These are phyloP conservation scores for Boletus calvinii DNA, from an alignment of 1,284 basidiomycete species.

Conservation along the genomic window DNA sequence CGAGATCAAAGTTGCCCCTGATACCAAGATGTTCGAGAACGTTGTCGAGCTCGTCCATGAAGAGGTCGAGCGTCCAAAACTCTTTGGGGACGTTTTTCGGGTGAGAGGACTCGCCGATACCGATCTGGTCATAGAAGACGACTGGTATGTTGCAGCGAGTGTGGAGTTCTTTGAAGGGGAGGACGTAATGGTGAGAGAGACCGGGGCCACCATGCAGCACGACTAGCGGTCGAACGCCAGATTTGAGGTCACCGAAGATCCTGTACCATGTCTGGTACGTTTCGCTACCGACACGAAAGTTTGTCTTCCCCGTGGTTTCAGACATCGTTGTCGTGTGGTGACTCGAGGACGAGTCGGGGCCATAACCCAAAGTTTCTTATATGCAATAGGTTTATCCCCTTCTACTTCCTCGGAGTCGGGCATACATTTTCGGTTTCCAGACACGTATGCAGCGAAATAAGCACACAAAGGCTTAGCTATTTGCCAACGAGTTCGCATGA, in stretches of 20 bases:
- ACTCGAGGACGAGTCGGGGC: too few relatives aligned
- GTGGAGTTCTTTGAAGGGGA: conserved; percentile 37
- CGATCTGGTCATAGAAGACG: conserved; percentile 53
- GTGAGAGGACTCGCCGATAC: conserved; percentile 45
- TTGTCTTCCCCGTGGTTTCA: conserved; percentile 16
- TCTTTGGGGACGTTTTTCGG: conserved; percentile 32
- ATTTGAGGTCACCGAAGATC: conserved; percentile 17
- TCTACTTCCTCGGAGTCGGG: too few relatives aligned
- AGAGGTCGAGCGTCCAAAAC: not conserved
- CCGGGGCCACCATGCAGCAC: conserved; percentile 39
- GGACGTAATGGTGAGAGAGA: conserved; percentile 42
- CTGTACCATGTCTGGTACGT: conserved; percentile 30
- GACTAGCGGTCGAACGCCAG: conserved; percentile 35
- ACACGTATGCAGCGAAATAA: too few relatives aligned
- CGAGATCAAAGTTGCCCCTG: conserved; percentile 38
- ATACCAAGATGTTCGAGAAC: conserved; percentile 41
- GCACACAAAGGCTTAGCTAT: too few relatives aligned
- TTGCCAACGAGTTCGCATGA: too few relatives aligned
- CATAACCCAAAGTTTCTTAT: not conserved
- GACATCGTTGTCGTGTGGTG: conserved; percentile 9
- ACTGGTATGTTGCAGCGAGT: conserved; percentile 37
- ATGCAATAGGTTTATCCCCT: not conserved
- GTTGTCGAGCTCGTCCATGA: conserved; percentile 30
- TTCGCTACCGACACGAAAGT: conserved; percentile 9
- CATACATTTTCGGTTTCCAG: too few relatives aligned